Percentiles rank a stretch among this genome's conserved stretches.
Evolutionary conservation across 768 basidiomycete species (phyloP).

Genomic region (Psilocybe sp.): DNA sequence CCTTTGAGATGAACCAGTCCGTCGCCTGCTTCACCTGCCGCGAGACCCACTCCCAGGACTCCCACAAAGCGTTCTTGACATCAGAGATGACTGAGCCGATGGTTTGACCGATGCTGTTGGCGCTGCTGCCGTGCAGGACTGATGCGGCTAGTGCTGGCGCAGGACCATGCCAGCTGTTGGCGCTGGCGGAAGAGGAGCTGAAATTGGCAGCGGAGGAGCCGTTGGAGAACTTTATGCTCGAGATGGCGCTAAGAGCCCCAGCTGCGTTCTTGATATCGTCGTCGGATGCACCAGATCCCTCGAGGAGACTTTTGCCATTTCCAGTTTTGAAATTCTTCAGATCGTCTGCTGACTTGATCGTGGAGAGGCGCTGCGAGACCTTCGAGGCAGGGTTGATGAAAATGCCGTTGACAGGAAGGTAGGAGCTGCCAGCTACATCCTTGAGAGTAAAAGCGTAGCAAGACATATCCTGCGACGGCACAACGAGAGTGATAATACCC

Average conservation of each 20-base stretch:
- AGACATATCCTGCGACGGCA: neutral
- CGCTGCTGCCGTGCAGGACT: neutral
- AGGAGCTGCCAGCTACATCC: neutral
- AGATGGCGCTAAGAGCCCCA: neutral
- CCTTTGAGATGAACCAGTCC: neutral
- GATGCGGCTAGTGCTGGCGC: neutral
- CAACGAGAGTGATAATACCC: neutral
- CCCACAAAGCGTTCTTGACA: neutral
- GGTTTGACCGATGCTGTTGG: neutral
- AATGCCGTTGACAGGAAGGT: neutral
- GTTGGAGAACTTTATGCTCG: neutral
- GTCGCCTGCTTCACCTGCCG: neutral
- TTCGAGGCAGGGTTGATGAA: neutral
- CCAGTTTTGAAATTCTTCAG: neutral
- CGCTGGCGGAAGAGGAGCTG: too few relatives aligned
- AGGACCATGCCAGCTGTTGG: neutral
- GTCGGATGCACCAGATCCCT: neutral
- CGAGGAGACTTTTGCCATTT: neutral
- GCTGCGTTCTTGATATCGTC: slow-evolving; percentile 1
- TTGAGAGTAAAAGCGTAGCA: neutral
- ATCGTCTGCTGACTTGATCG: neutral
- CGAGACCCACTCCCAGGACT: neutral
- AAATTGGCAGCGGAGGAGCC: neutral
- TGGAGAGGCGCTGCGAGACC: neutral
- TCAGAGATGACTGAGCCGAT: neutral